Evolutionary conservation across 768 basidiomycete genomes (phyloP).

Genomic region (Suillus weaverae): DNA sequence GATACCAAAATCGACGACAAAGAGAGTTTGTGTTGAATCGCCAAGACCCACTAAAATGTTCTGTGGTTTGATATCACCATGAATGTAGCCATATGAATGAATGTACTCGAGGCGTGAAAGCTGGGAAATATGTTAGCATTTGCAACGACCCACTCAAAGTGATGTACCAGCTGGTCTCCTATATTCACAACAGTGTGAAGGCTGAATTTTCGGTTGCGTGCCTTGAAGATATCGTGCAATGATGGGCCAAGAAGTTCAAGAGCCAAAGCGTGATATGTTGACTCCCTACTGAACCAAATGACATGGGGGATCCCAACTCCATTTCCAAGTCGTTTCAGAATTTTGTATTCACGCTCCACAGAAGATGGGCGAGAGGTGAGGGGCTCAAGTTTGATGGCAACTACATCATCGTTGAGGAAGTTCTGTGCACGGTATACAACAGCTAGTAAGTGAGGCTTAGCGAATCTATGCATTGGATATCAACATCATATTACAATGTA

Average conservation of each 20-base stretch:
- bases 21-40: neutral
- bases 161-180: constrained; percentile 7
- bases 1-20: neutral
- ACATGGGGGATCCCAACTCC: neutral
- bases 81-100: neutral
- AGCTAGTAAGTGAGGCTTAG: neutral
- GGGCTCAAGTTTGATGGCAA: no score
- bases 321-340: neutral
- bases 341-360: neutral
- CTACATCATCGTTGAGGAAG: neutral
- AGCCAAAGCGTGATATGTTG: constrained; percentile 2
- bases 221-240: constrained; percentile 1
- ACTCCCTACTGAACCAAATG: constrained; percentile 1
- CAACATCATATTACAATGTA: neutral
- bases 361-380: neutral
- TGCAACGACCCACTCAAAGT: no score
- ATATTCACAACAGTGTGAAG: constrained; percentile 1
- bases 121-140: no score
- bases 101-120: neutral
- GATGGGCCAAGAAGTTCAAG: constrained; percentile 8
- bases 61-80: constrained; percentile 2
- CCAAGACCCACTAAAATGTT: constrained; percentile 2
- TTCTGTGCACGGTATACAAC: neutral
- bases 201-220: neutral
- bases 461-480: no score